phyloP scores from a whole-genome alignment of 2,329 filamentous ascomycete species.

The Fusarium caatingaense region DNA sequence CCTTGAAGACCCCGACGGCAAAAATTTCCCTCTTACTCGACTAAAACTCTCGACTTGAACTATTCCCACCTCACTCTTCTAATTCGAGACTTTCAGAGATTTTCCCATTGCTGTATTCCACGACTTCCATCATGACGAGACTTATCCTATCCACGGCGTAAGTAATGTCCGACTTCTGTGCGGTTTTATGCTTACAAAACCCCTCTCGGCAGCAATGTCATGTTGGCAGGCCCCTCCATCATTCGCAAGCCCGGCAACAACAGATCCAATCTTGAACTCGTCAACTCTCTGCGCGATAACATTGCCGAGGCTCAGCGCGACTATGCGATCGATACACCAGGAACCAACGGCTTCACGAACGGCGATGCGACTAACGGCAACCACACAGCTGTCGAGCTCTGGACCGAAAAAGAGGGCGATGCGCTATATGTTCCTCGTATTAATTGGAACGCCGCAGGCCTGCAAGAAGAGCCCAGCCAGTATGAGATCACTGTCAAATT shows the following conservation, averaged over 20 bases:
- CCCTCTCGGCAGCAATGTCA: conserved; percentile 73
- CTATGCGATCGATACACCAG: conserved; percentile 53
- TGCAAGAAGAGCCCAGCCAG: conserved; percentile 82
- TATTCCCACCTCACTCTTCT: conserved; percentile 4
- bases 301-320: conserved; percentile 79
- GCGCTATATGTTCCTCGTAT: conserved; percentile 82
- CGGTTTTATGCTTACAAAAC: conserved; percentile 39
- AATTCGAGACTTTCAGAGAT: not conserved
- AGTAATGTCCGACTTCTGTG: conserved; percentile 49
- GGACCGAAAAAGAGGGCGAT: conserved; percentile 74
- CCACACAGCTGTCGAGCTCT: conserved; percentile 57
- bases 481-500: conserved; percentile 97
- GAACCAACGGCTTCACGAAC: conserved; percentile 50
- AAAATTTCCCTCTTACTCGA: conserved; percentile 39
- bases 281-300: conserved; percentile 86
- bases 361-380: conserved; percentile 44
- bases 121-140: conserved; percentile 70
- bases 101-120: not conserved
- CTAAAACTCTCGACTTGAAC: conserved; percentile 9
- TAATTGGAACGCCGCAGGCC: conserved; percentile 75
- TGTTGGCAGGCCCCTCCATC: conserved; percentile 84
- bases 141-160: conserved; percentile 89
- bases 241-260: conserved; percentile 78
- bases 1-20: conserved; percentile 37
- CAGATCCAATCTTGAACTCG: conserved; percentile 93